These are phyloP conservation scores for Hydrangea macrophylla DNA, from an alignment of 148 eudicot genomes.

Conservation along the genomic window DNA sequence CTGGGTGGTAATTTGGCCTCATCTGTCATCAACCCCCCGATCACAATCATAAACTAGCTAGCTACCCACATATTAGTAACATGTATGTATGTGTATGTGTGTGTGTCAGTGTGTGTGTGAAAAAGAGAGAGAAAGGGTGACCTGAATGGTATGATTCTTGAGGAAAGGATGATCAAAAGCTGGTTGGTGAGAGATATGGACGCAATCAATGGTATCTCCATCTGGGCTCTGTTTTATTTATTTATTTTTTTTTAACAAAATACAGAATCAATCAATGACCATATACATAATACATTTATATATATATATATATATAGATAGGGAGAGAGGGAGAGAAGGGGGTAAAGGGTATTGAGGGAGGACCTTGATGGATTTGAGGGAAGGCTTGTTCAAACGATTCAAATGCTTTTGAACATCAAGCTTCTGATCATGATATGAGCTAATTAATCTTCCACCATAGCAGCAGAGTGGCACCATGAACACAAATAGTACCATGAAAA, in stretches of 20 bases:
- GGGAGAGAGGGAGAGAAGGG: too few species aligned
- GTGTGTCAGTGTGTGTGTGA: too few species aligned
- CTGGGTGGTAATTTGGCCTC: slow-evolving; percentile 80
- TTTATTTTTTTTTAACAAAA: too few species aligned
- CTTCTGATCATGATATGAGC: slow-evolving; percentile 26
- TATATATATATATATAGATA: background rate
- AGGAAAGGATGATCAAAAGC: slow-evolving; percentile 82
- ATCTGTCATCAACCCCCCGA: slow-evolving; percentile 28
- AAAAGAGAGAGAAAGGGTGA: background rate
- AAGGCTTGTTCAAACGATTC: slow-evolving; percentile 57
- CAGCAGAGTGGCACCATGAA: background rate
- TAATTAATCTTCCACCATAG: slow-evolving; percentile 7
- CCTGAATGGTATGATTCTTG: slow-evolving; percentile 74
- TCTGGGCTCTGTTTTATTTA: slow-evolving; percentile 92
- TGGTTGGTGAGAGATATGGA: slow-evolving; percentile 68
- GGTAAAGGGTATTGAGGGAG: background rate
- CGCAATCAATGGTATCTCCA: slow-evolving; percentile 81
- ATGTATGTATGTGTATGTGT: too few species aligned
- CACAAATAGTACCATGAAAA: background rate
- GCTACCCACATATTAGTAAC: background rate
- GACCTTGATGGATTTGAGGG: slow-evolving; percentile 68
- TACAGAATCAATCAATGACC: background rate
- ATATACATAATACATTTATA: background rate
- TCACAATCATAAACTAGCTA: background rate
- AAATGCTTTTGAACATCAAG: slow-evolving; percentile 52